These are phyloP conservation scores for Acacia melanoxylon DNA, from an alignment of 306 rosid species.

Conservation along the genomic window DNA sequence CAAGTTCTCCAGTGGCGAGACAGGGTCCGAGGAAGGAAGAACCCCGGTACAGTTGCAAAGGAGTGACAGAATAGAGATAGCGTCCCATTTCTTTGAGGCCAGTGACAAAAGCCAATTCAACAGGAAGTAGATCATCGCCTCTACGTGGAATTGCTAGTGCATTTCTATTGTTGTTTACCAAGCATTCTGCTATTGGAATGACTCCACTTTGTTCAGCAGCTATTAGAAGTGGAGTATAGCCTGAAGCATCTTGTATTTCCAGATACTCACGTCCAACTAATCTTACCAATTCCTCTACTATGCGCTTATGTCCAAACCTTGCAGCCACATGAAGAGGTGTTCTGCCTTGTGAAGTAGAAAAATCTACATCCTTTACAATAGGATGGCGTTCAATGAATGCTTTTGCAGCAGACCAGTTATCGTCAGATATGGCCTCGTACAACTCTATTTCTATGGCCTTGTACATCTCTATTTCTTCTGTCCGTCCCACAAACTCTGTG, in stretches of 20 bases:
- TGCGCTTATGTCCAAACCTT: background rate
- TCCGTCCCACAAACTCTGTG: too few species aligned
- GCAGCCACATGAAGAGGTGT: background rate
- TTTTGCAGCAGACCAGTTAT: background rate
- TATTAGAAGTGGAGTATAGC: too few species aligned
- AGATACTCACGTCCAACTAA: background rate
- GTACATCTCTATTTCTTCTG: background rate
- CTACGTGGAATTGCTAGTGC: background rate
- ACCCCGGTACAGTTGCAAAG: background rate
- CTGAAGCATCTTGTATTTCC: background rate
- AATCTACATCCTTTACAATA: too few species aligned
- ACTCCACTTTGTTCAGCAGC: background rate
- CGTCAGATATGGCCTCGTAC: background rate
- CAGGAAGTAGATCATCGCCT: background rate
- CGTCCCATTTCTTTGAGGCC: background rate
- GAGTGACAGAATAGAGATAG: background rate
- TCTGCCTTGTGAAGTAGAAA: rapidly evolving
- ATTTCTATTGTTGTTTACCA: background rate
- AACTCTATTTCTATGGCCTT: background rate
- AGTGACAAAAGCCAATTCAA: rapidly evolving
- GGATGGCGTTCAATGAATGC: background rate
- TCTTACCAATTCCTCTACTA: background rate
- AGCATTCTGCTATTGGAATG: background rate
- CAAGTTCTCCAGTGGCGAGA: too few species aligned
- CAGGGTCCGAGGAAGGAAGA: rapidly evolving